A percentile compares a stretch with the other conserved stretches of the same genome.
phyloP scores from a whole-genome alignment of 208 protist species.

The Leishmania aethiopica region DNA sequence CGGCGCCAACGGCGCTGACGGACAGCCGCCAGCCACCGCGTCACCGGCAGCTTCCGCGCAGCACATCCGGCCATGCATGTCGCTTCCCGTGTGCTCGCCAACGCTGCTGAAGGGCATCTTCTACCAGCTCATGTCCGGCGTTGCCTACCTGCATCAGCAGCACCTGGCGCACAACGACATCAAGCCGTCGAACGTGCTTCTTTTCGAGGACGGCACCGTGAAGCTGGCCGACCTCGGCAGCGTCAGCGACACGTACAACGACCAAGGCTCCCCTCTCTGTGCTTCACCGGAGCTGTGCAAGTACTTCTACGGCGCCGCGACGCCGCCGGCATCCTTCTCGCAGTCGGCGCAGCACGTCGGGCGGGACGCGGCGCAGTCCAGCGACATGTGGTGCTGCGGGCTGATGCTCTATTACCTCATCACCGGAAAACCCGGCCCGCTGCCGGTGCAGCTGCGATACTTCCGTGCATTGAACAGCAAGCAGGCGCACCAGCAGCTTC shows the following conservation, averaged over 20 bases:
- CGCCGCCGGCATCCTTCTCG: constrained; percentile 24
- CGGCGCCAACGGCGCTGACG: background rate
- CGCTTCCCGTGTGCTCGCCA: constrained; percentile 46
- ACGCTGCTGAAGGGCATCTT: constrained; percentile 73
- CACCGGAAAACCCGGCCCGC: constrained; percentile 53
- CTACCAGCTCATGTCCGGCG: constrained; percentile 71
- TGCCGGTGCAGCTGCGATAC: constrained; percentile 52
- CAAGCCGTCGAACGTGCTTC: constrained; percentile 82
- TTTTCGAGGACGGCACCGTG: constrained; percentile 76
- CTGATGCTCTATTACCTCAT: constrained; percentile 80
- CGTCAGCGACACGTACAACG: constrained; percentile 56
- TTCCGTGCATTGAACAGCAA: constrained; percentile 29
- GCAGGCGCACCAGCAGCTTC: background rate
- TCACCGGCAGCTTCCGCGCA: background rate
- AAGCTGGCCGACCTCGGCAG: constrained; percentile 80
- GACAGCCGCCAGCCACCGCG: background rate
- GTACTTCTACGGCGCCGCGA: constrained; percentile 56
- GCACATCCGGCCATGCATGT: constrained; percentile 9
- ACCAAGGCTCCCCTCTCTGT: constrained; percentile 85
- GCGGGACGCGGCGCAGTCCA: constrained; percentile 26
- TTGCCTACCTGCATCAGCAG: constrained; percentile 83
- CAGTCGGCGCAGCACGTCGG: constrained; percentile 19
- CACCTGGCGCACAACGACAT: constrained; percentile 84
- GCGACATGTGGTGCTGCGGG: constrained; percentile 88
- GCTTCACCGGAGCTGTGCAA: constrained; percentile 87